Conservation (phyloP, 116 monocot species). For the Zostera marina region DNA sequence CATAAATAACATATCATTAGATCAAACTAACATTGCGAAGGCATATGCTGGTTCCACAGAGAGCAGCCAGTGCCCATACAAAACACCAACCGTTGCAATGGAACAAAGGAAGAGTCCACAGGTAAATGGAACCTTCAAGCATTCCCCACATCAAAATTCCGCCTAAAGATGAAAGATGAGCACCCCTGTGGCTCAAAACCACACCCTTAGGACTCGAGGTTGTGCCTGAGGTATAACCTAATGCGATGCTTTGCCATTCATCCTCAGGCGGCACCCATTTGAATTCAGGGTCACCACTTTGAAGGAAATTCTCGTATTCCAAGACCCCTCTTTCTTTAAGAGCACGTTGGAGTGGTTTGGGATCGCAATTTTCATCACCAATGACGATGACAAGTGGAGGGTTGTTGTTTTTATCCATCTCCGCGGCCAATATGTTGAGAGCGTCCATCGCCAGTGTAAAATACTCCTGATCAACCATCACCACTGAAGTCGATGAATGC, state of each 20-base stretch:
- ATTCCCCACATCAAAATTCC: constrained; percentile 55
- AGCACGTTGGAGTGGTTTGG: constrained; percentile 30
- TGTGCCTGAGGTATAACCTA: constrained; percentile 93
- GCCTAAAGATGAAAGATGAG: constrained; percentile 83
- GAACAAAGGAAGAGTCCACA: constrained; percentile 97
- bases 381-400: constrained; percentile 69
- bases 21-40: constrained; percentile 57
- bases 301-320: constrained; percentile 82
- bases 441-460: constrained; percentile 69
- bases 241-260: constrained; percentile 90
- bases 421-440: constrained; percentile 40
- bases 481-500: constrained; percentile 54
- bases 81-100: constrained; percentile 97
- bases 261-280: constrained; percentile 69
- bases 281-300: constrained; percentile 66
- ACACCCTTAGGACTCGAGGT: constrained; percentile 95
- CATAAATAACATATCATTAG: no score
- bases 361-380: constrained; percentile 53
- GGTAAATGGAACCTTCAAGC: constrained; percentile 64
- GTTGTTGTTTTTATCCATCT: constrained; percentile 27
- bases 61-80: constrained; percentile 78
- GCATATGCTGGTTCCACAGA: constrained; percentile 86
- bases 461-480: constrained; percentile 87
- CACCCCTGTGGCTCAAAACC: constrained; percentile 82
- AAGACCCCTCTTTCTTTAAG: constrained; percentile 47